Percentiles rank a stretch among this genome's conserved stretches.
phyloP scores from a whole-genome alignment of 202 grass and related monocot genomes.

The Elaeis oleifera region DNA sequence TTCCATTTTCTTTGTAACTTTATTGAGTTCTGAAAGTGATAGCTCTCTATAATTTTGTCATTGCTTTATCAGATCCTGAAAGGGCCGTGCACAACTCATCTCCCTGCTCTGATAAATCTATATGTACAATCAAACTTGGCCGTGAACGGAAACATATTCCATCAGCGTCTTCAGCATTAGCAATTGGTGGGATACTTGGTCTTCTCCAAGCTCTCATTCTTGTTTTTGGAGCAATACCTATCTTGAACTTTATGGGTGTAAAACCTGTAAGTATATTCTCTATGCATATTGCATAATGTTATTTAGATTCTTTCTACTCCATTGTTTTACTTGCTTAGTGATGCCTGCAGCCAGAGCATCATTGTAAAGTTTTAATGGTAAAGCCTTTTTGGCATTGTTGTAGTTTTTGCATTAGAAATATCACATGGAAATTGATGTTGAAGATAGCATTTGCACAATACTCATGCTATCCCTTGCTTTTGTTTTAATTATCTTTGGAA shows the following conservation, averaged over 20 bases:
- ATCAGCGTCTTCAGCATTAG: conserved; percentile 69
- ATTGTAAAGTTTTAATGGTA: too few relatives aligned
- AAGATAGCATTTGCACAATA: too few relatives aligned
- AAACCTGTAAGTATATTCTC: conserved; percentile 32
- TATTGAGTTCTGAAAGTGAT: not conserved
- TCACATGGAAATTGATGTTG: too few relatives aligned
- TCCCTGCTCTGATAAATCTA: conserved; percentile 31
- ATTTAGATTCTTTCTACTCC: too few relatives aligned
- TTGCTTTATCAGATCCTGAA: conserved; percentile 25
- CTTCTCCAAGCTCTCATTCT: conserved; percentile 66
- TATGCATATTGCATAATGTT: not conserved
- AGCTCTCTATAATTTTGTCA: not conserved
- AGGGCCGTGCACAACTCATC: conserved; percentile 15
- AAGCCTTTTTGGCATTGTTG: too few relatives aligned
- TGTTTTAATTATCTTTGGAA: too few relatives aligned
- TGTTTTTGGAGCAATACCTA: conserved; percentile 56
- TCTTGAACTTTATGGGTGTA: conserved; percentile 74
- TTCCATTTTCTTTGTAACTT: not conserved
- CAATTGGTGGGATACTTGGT: conserved; percentile 68
- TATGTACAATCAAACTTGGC: not conserved
- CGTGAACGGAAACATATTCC: conserved; percentile 60
- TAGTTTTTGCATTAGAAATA: too few relatives aligned
- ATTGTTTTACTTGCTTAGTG: too few relatives aligned
- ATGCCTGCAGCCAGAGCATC: too few relatives aligned
- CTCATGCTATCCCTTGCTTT: too few relatives aligned